Conservation (phyloP, 1,284 basidiomycete species). For the Wallemia hederae region DNA sequence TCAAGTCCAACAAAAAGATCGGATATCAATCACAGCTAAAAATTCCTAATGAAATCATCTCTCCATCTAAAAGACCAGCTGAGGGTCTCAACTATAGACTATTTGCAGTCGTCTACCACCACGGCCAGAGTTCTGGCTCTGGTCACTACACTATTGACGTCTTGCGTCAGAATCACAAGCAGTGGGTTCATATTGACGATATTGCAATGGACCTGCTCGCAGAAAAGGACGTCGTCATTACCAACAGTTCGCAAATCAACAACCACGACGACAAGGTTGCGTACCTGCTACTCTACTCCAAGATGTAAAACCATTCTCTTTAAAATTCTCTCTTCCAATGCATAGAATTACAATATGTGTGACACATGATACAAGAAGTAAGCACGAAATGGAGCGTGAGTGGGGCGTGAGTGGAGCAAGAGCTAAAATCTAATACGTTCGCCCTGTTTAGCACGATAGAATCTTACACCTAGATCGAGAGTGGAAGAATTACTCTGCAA, state of each 20-base stretch:
- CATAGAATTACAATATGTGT: too few species aligned
- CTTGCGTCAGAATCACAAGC: constrained; percentile 37
- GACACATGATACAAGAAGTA: too few species aligned
- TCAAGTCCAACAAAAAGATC: constrained; percentile 61
- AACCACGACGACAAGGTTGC: background rate
- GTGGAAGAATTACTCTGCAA: background rate
- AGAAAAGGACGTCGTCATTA: constrained; percentile 46
- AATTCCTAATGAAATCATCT: constrained; percentile 38
- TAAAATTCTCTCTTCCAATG: background rate
- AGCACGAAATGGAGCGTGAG: too few species aligned
- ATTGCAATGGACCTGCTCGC: constrained; percentile 51
- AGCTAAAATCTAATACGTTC: background rate
- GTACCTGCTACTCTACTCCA: background rate
- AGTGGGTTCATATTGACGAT: constrained; percentile 80
- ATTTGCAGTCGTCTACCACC: constrained; percentile 56
- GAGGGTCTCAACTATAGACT: constrained; percentile 40
- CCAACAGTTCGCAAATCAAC: background rate
- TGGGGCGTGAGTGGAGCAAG: too few species aligned
- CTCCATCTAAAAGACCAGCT: constrained; percentile 23
- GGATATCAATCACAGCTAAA: constrained; percentile 48
- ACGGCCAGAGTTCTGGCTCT: constrained; percentile 63
- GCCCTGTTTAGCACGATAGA: background rate
- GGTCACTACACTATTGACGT: constrained; percentile 92
- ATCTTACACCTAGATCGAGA: background rate
- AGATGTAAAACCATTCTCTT: background rate